Conservation (phyloP, 805 yeast species). For the Metschnikowia sp. region DNA sequence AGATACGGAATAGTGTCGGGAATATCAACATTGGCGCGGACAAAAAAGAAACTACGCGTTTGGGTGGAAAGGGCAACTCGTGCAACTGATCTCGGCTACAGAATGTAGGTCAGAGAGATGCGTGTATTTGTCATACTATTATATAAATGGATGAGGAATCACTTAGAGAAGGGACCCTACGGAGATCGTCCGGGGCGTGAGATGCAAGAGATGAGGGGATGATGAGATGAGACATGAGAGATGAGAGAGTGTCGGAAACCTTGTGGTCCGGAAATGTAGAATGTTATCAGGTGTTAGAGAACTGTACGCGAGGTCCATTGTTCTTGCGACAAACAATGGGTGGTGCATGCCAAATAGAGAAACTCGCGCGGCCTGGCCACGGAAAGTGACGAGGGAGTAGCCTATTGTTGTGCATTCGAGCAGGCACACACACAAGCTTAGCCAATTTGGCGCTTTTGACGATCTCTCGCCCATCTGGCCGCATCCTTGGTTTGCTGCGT, state of each 20-base stretch:
- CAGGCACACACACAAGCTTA: not conserved
- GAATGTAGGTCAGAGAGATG: conserved; percentile 4
- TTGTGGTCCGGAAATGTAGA: not conserved
- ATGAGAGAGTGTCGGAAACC: not conserved
- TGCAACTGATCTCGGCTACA: not conserved
- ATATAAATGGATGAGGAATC: conserved; percentile 7
- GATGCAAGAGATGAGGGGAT: conserved; percentile 3
- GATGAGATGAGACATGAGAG: conserved; percentile 2
- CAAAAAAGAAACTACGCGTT: too few species aligned
- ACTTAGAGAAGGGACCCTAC: conserved; percentile 9
- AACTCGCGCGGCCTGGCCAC: not conserved
- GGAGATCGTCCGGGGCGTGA: conserved; percentile 3
- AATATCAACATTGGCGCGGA: too few species aligned
- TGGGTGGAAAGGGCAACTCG: not conserved
- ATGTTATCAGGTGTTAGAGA: not conserved
- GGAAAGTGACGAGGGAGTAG: too few species aligned
- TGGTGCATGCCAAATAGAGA: not conserved
- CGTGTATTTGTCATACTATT: conserved; percentile 9
- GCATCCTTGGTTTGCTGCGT: conserved; percentile 74
- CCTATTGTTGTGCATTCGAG: too few species aligned
- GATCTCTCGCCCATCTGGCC: conserved; percentile 98
- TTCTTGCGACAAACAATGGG: conserved; percentile 3
- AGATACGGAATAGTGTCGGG: too few species aligned
- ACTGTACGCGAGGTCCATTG: not conserved
- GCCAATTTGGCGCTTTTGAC: conserved; percentile 48